Conservation (phyloP, 108 stramenopile species). For the Schizochytrium sp. region DNA sequence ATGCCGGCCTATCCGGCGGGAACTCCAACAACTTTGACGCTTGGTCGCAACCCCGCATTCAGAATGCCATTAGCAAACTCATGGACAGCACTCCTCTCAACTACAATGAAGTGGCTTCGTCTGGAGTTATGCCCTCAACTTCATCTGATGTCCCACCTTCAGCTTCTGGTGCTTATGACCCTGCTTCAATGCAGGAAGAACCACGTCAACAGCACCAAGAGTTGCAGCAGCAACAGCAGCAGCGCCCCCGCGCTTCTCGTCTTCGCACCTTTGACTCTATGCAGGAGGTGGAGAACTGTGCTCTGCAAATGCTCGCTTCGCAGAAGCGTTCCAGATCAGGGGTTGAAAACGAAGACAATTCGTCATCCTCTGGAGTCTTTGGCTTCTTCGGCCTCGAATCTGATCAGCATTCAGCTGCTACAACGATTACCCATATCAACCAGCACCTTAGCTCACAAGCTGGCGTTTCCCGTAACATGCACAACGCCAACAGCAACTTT, state of each 20-base stretch:
- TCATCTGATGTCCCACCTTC: neutral
- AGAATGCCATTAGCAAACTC: conserved; percentile 1
- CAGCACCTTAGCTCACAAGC: neutral
- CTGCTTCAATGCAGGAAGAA: neutral
- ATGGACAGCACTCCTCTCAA: neutral
- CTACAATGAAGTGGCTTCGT: neutral
- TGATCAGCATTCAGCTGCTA: neutral
- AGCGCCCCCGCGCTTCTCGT: neutral
- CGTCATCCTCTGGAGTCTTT: neutral
- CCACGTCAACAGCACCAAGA: neutral
- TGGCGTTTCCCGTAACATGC: too few species aligned
- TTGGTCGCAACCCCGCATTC: conserved; percentile 6
- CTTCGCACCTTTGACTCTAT: conserved; percentile 33
- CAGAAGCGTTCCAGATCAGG: conserved; percentile 3
- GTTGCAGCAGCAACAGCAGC: neutral
- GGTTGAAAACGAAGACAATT: neutral
- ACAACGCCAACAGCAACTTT: too few species aligned
- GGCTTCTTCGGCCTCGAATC: conserved; percentile 26
- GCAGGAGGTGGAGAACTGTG: conserved; percentile 38
- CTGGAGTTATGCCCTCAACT: neutral
- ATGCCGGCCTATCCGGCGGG: too few species aligned
- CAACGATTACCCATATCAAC: neutral
- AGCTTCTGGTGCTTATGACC: too few species aligned
- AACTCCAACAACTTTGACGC: neutral
- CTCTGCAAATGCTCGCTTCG: conserved; percentile 28